Base-by-base conservation (phyloP, 495 filamentous ascomycete species). In the Xylaria scruposa region DNA sequence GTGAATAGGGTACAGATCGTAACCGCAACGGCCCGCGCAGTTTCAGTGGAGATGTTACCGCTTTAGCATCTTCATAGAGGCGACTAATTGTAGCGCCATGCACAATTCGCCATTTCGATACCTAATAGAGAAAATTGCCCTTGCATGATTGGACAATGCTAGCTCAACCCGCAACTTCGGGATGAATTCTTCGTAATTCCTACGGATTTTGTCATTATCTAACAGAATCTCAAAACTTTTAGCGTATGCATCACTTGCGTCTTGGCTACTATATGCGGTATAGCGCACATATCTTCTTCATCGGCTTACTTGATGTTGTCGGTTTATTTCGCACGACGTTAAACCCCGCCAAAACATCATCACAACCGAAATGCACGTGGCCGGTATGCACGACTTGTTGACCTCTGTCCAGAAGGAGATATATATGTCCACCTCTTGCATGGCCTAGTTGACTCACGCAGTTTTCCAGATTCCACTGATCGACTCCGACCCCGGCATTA, bases 181-280 rank as follows among this genome's bases (percentile, higher is more conserved):
- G 8, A 19, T 47, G 36, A 40, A 62, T 42, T 13, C 9, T 13
- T 42, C 12, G 26, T n/a, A 64, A 47, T 3, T 47, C 64, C 40
- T 51, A 31, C 29, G 31, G 4, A 26, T 31, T 0, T 56, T 56
- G 2, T 17, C 26, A 31, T 56, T 56, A 56, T 56, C 24, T 56
- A 56, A 56, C 26, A 31, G 53, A 31, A 33, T 51, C 29, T 36
- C 19, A 13, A 12, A 8, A 10, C 9, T n/a, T 31, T 33, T 65
- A 31, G 71, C 71, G 12, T 77, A 79, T 72, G 72, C 76, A 73
- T 76, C 61, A 67, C 78, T 75, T 72, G 83, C 47, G 21, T 75
- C 82, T 70, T 73, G 76, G 63, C 72, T 76, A 75, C 78, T 64
- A 59, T 33, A 70, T 80, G 58, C 44, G 81, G 79, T 9, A 82